Base-by-base conservation (phyloP, 768 basidiomycete genomes). In the Tubosaeta sp. region DNA sequence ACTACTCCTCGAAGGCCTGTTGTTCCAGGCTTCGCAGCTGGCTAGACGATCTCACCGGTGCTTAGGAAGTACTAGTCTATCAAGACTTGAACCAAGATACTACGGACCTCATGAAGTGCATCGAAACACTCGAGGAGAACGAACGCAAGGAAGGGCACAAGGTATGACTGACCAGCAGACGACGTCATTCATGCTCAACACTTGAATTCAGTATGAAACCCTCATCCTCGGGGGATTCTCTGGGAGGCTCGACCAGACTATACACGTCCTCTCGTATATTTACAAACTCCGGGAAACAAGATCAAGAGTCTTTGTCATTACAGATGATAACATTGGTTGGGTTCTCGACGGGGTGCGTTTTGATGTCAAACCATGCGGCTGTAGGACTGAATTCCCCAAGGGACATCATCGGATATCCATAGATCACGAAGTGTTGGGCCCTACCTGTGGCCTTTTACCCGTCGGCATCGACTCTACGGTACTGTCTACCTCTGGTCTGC, bases 21-120 rank as follows among this genome's bases (percentile, higher is more conserved):
- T 33, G 13, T 35, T 32, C 12, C 2, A 49, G 16, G 33, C 38
- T 42, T 54, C 48, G 11, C 22, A 12, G 13, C 17, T 27, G 14
- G 37, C 22, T 27, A 25, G 42, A 43, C 19, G n/a, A 43, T 31
- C 37, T 53, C 29, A 51, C 38, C 0, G 47, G 14, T 22, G 29
- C 27, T 33, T 25, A 94, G 91, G 84, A 80, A 31, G 88, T 97
- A 3, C 64, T 69, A 0, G 72, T 95, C 34, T 63, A 83, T 0
- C 70, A 82, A 48, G 95, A 97, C 61, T 57, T 72, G 0, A 82
- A 88, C 64, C 85, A 92, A 65, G 69, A 91, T 63, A 80, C 91
- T n/a, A 98, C 95, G 0, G 97, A 99, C 66, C 77, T 99, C 52
- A 92, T 91, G 87, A 99, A 99, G 70, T 98, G 94, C 61, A 71